These are phyloP conservation scores for Stenogyne calaminthoides DNA, from an alignment of 305 asterid species.

Conservation along the genomic window DNA sequence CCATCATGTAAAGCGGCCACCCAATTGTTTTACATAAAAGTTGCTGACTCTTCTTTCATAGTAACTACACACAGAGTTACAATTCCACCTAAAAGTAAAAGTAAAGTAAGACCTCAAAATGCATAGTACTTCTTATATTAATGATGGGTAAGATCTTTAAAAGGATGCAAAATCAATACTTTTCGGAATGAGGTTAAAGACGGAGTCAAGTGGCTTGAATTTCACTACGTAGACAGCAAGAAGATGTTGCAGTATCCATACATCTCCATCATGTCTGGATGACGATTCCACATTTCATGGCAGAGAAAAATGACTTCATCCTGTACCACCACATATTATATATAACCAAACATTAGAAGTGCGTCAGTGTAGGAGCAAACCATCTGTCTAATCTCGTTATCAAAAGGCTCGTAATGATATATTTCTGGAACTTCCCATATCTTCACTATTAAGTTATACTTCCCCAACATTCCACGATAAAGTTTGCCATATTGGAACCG, in stretches of 20 bases:
- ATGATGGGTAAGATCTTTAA: neutral
- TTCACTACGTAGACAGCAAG: neutral
- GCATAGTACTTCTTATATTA: neutral
- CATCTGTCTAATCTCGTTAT: neutral
- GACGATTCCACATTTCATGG: neutral
- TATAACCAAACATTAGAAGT: neutral
- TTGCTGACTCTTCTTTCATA: neutral
- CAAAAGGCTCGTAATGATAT: neutral
- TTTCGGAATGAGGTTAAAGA: conserved; percentile 14
- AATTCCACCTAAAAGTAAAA: too few species aligned
- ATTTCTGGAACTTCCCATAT: conserved; percentile 9
- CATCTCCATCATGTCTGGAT: conserved; percentile 5
- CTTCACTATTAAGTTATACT: neutral
- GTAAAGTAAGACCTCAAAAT: too few species aligned
- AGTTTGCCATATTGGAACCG: conserved; percentile 5
- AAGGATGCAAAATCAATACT: neutral
- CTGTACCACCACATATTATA: neutral
- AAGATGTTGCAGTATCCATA: conserved; percentile 5
- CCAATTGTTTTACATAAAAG: neutral
- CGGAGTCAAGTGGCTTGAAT: neutral
- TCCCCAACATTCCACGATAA: neutral
- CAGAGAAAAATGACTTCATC: conserved; percentile 2
- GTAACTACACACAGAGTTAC: neutral
- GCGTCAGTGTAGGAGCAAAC: neutral
- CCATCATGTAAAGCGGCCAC: neutral